Conservation (phyloP, 805 yeast genomes). For the Kluyveromyces starmeri region DNA sequence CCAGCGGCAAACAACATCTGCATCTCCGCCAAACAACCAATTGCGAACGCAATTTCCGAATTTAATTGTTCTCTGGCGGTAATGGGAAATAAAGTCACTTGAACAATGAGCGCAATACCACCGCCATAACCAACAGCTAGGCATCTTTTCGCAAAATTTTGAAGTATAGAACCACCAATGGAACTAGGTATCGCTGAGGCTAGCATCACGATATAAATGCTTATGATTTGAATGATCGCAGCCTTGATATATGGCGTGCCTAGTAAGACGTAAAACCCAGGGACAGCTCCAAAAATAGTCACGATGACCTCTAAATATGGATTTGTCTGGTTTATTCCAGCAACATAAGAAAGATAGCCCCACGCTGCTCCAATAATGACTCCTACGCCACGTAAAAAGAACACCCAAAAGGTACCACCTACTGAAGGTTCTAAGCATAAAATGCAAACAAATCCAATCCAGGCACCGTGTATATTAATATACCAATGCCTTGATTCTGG, state of each 20-base stretch:
- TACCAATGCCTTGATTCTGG: slow-evolving; percentile 43
- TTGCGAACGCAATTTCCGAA: slow-evolving; percentile 33
- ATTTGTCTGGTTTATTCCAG: slow-evolving; percentile 34
- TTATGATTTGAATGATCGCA: slow-evolving; percentile 40
- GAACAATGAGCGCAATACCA: slow-evolving; percentile 37
- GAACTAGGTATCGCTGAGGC: slow-evolving; percentile 35
- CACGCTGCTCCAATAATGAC: slow-evolving; percentile 40
- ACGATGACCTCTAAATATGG: slow-evolving; percentile 36
- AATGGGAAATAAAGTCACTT: slow-evolving; percentile 37
- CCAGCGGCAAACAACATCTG: slow-evolving; percentile 34
- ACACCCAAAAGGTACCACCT: slow-evolving; percentile 42
- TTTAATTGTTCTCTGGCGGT: slow-evolving; percentile 39
- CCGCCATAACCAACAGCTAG: slow-evolving; percentile 45
- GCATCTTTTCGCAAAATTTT: slow-evolving; percentile 42
- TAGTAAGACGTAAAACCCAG: slow-evolving; percentile 37
- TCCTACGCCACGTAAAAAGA: slow-evolving; percentile 40
- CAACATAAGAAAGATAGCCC: slow-evolving; percentile 40
- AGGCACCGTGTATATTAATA: slow-evolving; percentile 37
- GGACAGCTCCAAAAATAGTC: slow-evolving; percentile 35
- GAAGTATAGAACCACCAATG: slow-evolving; percentile 32
- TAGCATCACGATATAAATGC: slow-evolving; percentile 38
- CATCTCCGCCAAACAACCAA: slow-evolving; percentile 34
- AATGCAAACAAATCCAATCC: slow-evolving; percentile 48
- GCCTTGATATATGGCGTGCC: slow-evolving; percentile 44
- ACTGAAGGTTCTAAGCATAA: slow-evolving; percentile 42